Conservation (phyloP, 2,329 filamentous ascomycete genomes). For the Tolypocladium capitatum region DNA sequence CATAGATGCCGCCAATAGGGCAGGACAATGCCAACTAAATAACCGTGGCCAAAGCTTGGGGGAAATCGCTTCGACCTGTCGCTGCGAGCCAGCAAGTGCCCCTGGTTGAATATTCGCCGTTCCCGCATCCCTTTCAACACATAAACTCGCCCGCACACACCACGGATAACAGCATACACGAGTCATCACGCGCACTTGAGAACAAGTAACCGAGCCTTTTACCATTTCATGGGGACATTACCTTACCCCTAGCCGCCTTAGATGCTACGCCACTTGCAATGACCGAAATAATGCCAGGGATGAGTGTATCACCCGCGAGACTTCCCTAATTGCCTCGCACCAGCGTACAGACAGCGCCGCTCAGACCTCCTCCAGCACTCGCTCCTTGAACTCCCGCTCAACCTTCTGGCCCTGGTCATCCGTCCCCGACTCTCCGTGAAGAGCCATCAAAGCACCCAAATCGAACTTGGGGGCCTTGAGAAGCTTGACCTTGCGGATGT, state of each 20-base stretch:
- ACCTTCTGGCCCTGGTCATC: slow-evolving; percentile 98
- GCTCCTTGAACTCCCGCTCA: slow-evolving; percentile 99
- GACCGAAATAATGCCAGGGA: slow-evolving; percentile 28
- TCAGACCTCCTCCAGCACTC: slow-evolving; percentile 89
- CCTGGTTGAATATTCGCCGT: not conserved
- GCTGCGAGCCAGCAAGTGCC: too few relatives aligned
- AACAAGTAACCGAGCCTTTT: slow-evolving; percentile 18
- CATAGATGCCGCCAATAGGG: not conserved
- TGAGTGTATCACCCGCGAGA: slow-evolving; percentile 19
- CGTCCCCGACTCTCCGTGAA: slow-evolving; percentile 93
- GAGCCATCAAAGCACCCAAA: slow-evolving; percentile 84
- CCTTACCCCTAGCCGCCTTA: slow-evolving; percentile 27
- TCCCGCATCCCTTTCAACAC: not conserved
- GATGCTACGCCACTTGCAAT: slow-evolving; percentile 31
- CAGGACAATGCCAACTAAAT: not conserved
- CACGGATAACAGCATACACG: not conserved
- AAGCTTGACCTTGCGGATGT: slow-evolving; percentile 99
- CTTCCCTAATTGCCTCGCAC: slow-evolving; percentile 17
- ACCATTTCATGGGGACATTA: slow-evolving; percentile 24
- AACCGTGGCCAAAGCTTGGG: not conserved
- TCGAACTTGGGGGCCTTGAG: slow-evolving; percentile 99
- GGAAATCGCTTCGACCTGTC: not conserved
- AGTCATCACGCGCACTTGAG: not conserved
- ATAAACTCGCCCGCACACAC: not conserved
- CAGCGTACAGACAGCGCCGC: slow-evolving; percentile 19